Conservation (phyloP, 2,329 filamentous ascomycete genomes). For the Xylaria sp. region DNA sequence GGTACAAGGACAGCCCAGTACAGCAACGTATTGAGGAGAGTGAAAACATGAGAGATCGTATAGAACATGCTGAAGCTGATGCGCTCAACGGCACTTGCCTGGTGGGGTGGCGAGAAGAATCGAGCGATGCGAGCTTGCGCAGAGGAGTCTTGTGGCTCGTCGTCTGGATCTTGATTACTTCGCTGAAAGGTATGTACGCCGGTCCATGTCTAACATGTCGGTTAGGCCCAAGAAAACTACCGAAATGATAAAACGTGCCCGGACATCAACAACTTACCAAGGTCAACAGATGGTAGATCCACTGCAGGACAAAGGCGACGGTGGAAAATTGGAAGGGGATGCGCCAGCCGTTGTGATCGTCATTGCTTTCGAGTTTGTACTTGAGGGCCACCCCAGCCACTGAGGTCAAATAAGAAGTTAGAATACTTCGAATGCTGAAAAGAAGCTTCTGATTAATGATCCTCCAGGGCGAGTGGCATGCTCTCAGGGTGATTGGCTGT, state of each 20-base stretch:
- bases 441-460: slow-evolving; percentile 60
- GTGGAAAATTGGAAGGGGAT: slow-evolving; percentile 63
- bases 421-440: slow-evolving; percentile 56
- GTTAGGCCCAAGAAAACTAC: slow-evolving; percentile 13
- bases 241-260: neutral
- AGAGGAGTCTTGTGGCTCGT: slow-evolving; percentile 48
- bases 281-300: slow-evolving; percentile 59
- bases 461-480: slow-evolving; percentile 63
- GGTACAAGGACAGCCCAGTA: slow-evolving; percentile 60
- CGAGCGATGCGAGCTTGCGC: slow-evolving; percentile 54
- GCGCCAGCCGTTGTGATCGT: slow-evolving; percentile 55
- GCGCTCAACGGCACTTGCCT: slow-evolving; percentile 55
- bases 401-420: slow-evolving; percentile 58
- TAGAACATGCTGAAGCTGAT: slow-evolving; percentile 65
- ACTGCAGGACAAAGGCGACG: slow-evolving; percentile 57
- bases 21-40: slow-evolving; percentile 62
- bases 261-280: slow-evolving; percentile 55
- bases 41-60: slow-evolving; percentile 58
- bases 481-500: slow-evolving; percentile 63
- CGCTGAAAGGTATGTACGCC: slow-evolving; percentile 64
- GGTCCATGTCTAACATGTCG: slow-evolving; percentile 58
- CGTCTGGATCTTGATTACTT: slow-evolving; percentile 49
- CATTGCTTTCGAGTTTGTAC: slow-evolving; percentile 58
- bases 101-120: slow-evolving; percentile 59
- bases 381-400: slow-evolving; percentile 57